Percentiles rank a stretch among this genome's conserved stretches.
phyloP scores from a whole-genome alignment of 257 asterid genomes.

The Plantago elongata region DNA sequence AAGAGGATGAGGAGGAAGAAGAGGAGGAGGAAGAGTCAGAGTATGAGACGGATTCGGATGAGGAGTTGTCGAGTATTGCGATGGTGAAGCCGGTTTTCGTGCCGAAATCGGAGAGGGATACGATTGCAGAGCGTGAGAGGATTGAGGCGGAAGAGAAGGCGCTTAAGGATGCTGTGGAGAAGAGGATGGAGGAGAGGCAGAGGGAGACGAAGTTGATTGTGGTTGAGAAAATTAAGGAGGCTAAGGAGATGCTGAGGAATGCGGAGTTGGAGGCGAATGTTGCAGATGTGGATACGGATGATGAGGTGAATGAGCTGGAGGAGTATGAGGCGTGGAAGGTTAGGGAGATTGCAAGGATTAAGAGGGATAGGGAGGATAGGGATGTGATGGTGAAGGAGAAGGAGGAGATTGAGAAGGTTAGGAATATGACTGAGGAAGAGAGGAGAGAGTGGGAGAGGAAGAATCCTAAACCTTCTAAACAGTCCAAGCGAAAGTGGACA shows the following conservation, averaged over 20 bases:
- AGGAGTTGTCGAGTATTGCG: slow-evolving; percentile 53
- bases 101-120: slow-evolving; percentile 74
- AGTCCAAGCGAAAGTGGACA: slow-evolving; percentile 62
- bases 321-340: slow-evolving; percentile 96
- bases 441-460: slow-evolving; percentile 96
- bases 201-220: slow-evolving; percentile 72
- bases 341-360: slow-evolving; percentile 91
- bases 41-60: slow-evolving; percentile 91
- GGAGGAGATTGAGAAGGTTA: slow-evolving; percentile 87
- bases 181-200: slow-evolving; percentile 73
- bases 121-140: slow-evolving; percentile 88
- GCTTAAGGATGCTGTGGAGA: slow-evolving; percentile 62
- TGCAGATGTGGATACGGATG: slow-evolving; percentile 92
- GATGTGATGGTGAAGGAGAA: slow-evolving; percentile 77
- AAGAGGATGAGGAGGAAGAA: slow-evolving; percentile 49
- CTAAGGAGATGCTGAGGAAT: slow-evolving; percentile 71
- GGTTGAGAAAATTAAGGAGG: slow-evolving; percentile 83
- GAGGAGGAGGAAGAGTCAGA: slow-evolving; percentile 72
- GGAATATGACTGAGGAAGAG: slow-evolving; percentile 97
- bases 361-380: slow-evolving; percentile 89
- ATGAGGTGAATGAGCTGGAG: slow-evolving; percentile 85
- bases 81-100: slow-evolving; percentile 88
- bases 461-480: slow-evolving; percentile 57
- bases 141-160: slow-evolving; percentile 83
- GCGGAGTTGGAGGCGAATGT: slow-evolving; percentile 61